Conservation (phyloP, 2,329 filamentous ascomycete genomes). For the Fusarium pseudoanthophilum region DNA sequence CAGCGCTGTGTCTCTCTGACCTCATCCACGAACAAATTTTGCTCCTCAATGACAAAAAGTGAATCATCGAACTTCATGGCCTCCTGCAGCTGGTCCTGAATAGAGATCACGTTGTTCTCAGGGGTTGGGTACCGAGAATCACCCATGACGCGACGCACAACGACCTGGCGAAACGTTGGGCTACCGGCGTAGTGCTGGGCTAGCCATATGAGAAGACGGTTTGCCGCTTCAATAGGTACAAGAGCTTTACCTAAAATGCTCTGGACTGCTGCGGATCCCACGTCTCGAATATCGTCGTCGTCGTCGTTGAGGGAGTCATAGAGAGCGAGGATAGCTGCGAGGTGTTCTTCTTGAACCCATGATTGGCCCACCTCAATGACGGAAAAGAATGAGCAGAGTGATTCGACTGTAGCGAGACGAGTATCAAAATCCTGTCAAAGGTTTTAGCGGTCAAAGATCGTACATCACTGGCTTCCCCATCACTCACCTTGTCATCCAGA, state of each 20-base stretch:
- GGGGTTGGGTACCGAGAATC: constrained; percentile 23
- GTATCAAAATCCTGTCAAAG: constrained; percentile 68
- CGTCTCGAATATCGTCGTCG: constrained; percentile 85
- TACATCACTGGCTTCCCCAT: constrained; percentile 27
- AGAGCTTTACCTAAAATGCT: constrained; percentile 58
- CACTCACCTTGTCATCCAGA: constrained; percentile 58
- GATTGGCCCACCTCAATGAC: constrained; percentile 26
- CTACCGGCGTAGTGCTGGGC: constrained; percentile 48
- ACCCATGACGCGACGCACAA: constrained; percentile 56
- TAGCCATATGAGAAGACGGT: constrained; percentile 58
- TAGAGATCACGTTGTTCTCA: constrained; percentile 17
- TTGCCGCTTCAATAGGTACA: constrained; percentile 60
- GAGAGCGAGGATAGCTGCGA: constrained; percentile 71
- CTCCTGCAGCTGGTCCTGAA: constrained; percentile 55
- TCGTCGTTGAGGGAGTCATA: constrained; percentile 88
- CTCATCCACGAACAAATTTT: constrained; percentile 93
- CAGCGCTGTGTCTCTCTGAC: constrained; percentile 79
- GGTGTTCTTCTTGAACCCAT: constrained; percentile 50
- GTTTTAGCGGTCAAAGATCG: constrained; percentile 30
- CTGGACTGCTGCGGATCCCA: constrained; percentile 64
- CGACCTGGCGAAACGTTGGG: constrained; percentile 53
- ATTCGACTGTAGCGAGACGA: constrained; percentile 67
- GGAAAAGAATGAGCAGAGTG: constrained; percentile 64
- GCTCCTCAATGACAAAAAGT: constrained; percentile 89
- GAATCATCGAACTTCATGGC: constrained; percentile 69